Evolutionary conservation across 371 early-diverging fungal genomes (phyloP), one percentile per base, ranked within the genome.

Genomic region (Actinomucor elegans): DNA sequence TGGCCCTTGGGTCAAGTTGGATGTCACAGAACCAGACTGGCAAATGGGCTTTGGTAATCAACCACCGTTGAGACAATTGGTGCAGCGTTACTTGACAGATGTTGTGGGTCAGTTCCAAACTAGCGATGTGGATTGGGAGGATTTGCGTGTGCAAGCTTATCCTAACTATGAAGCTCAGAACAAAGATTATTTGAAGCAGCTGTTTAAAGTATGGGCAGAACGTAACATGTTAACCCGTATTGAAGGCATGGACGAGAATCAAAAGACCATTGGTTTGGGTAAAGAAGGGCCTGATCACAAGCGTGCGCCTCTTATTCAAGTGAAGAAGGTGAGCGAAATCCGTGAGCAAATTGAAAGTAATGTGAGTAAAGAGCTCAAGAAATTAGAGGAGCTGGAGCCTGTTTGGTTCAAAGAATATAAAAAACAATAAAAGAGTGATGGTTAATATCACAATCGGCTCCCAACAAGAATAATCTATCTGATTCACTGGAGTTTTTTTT

Each of bases 201-300:
- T 70, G 18, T 70, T 63, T n/a, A 59, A 46, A 12, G 55, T 59
- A 2, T 66, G 66, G 59, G 54, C 63, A 11, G 47, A 63, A 28
- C 28, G 49, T 10, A 58, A 47, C n/a, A 66, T 70, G 66, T 36
- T 70, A 21, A 24, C 42, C 1, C 35, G 36, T 9, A 28, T 65
- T 12, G 51, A 57, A 23, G 20, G 33, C 0, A 48, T 63, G 57
- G 58, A 59, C 23, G 59, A 41, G 5, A 26, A 59, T 15, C 41
- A 49, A 36, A 53, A 36, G 27, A 34, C 64, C 0, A 15, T 67
- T 28, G 67, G 67, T 8, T 6, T 63, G 4, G 60, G 55, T 0
- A 15, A 28, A 45, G 31, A 18, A 18, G n/a, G 15, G 18, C 14
- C 2, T 0, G 28, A 37, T 31, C 18, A 17, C 9, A 46, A 52